phyloP scores from a whole-genome alignment of 768 basidiomycete species.

The Nidula microcarpa region DNA sequence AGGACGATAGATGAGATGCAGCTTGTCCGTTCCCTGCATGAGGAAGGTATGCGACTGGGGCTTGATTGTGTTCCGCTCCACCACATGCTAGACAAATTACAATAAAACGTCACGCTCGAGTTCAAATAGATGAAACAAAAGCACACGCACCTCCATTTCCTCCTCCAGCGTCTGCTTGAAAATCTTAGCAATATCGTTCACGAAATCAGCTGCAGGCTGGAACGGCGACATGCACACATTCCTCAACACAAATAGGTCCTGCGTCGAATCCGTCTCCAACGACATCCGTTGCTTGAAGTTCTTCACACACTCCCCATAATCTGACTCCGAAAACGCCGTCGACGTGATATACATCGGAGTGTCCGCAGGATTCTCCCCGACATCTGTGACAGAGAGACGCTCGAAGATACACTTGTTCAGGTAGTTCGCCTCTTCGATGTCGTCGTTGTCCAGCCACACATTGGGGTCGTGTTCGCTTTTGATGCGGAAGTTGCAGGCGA shows the following conservation, averaged over 20 bases:
- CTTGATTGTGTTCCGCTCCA: conserved; percentile 26
- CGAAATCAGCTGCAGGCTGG: conserved; percentile 21
- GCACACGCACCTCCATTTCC: conserved; percentile 24
- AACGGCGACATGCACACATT: conserved; percentile 42
- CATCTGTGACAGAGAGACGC: conserved; percentile 27
- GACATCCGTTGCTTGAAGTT: conserved; percentile 34
- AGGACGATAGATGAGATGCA: conserved; percentile 29
- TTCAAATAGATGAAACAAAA: background rate
- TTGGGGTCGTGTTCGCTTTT: conserved; percentile 4
- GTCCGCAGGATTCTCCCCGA: conserved; percentile 13
- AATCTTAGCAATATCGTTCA: conserved; percentile 21
- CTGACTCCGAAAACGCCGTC: conserved; percentile 23
- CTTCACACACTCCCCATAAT: conserved; percentile 28
- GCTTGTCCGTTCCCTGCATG: conserved; percentile 27
- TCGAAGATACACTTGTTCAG: conserved; percentile 36
- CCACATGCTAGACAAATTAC: conserved; percentile 9
- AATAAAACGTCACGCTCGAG: background rate
- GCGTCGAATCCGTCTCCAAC: conserved; percentile 10
- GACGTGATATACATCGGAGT: conserved; percentile 23
- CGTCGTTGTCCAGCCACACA: conserved; percentile 18
- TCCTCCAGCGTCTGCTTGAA: conserved; percentile 28
- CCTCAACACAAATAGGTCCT: conserved; percentile 29
- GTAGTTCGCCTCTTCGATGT: conserved; percentile 36
- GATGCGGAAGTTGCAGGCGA: conserved; percentile 37
- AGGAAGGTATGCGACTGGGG: conserved; percentile 29